A percentile compares a stretch with the other conserved stretches of the same genome.
Evolutionary conservation across 176 grass and related monocot genomes (phyloP).

Genomic region (Oryza nivara): DNA sequence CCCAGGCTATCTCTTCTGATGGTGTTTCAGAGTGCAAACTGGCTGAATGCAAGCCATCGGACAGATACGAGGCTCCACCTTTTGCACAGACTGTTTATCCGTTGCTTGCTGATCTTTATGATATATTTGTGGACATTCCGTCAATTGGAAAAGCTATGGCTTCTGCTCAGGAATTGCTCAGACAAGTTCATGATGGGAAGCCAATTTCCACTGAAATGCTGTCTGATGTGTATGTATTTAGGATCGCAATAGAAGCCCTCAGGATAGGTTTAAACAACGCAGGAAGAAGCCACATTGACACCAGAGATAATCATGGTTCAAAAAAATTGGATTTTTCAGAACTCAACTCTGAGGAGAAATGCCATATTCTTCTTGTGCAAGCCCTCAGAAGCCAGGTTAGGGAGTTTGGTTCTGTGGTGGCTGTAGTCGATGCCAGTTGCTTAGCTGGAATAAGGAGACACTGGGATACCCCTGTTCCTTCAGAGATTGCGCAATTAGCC

Average conservation of each 20-base stretch:
- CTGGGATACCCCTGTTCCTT: slow-evolving; percentile 72
- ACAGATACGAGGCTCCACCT: slow-evolving; percentile 58
- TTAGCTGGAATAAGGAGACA: slow-evolving; percentile 83
- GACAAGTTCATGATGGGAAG: slow-evolving; percentile 67
- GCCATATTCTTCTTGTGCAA: slow-evolving; percentile 78
- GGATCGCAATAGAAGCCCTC: slow-evolving; percentile 85
- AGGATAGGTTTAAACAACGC: slow-evolving; percentile 78
- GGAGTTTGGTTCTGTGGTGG: slow-evolving; percentile 77
- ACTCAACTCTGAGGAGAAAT: slow-evolving; percentile 79
- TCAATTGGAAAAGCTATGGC: slow-evolving; percentile 74
- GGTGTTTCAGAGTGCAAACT: slow-evolving; percentile 33
- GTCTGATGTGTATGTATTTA: slow-evolving; percentile 74
- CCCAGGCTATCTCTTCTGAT: slow-evolving; percentile 39
- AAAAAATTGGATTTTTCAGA: slow-evolving; percentile 58
- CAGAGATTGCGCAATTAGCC: slow-evolving; percentile 58
- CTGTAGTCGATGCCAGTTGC: slow-evolving; percentile 72
- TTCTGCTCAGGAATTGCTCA: slow-evolving; percentile 78
- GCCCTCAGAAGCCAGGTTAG: slow-evolving; percentile 70
- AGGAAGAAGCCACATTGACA: slow-evolving; percentile 53
- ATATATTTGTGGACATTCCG: slow-evolving; percentile 75
- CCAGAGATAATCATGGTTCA: slow-evolving; percentile 24
- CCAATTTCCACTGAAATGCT: slow-evolving; percentile 68
- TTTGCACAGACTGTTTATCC: slow-evolving; percentile 83
- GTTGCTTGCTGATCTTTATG: slow-evolving; percentile 80
- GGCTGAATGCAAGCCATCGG: slow-evolving; percentile 46